phyloP scores from a whole-genome alignment of 1,284 basidiomycete species.

The Porphyrellus sp. region DNA sequence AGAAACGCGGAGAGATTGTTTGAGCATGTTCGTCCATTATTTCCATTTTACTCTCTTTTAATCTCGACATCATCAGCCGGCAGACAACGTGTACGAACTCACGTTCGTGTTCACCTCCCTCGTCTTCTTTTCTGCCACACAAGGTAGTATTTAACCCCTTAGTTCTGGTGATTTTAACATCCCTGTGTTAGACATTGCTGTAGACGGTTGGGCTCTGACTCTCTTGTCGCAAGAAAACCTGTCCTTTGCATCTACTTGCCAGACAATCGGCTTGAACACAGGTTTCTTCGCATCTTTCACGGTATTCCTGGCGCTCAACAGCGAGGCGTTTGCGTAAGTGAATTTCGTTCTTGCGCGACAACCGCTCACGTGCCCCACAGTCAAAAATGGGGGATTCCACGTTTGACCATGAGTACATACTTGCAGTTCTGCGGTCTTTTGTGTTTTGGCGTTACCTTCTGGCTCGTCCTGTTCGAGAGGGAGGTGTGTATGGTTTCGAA shows the following conservation, averaged over 20 bases:
- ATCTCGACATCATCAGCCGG: slow-evolving; percentile 54
- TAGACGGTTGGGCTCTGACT: slow-evolving; percentile 98
- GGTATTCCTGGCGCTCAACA: slow-evolving; percentile 96
- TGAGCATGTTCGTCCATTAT: slow-evolving; percentile 60
- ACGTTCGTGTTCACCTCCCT: slow-evolving; percentile 88
- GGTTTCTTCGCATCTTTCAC: slow-evolving; percentile 97
- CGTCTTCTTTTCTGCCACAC: slow-evolving; percentile 95
- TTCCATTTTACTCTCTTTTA: not conserved
- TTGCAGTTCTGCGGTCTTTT: slow-evolving; percentile 83
- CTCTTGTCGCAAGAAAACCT: slow-evolving; percentile 94
- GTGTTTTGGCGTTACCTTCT: slow-evolving; percentile 82
- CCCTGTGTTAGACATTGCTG: slow-evolving; percentile 78
- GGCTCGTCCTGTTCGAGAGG: slow-evolving; percentile 86
- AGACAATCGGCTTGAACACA: slow-evolving; percentile 95
- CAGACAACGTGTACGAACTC: slow-evolving; percentile 76
- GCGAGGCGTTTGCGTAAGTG: slow-evolving; percentile 84
- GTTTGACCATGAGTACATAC: slow-evolving; percentile 80
- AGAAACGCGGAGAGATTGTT: slow-evolving; percentile 78
- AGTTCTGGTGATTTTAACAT: too few species aligned
- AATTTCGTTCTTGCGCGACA: not conserved
- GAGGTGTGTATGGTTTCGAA: slow-evolving; percentile 60
- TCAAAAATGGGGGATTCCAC: slow-evolving; percentile 82
- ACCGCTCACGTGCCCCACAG: slow-evolving; percentile 35
- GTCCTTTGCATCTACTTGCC: slow-evolving; percentile 96
- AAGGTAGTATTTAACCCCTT: slow-evolving; percentile 55